A percentile compares a stretch with the other conserved stretches of the same genome.
Evolutionary conservation across 169 alveolate species (phyloP).

Genomic region (Plasmodium falciparum): DNA sequence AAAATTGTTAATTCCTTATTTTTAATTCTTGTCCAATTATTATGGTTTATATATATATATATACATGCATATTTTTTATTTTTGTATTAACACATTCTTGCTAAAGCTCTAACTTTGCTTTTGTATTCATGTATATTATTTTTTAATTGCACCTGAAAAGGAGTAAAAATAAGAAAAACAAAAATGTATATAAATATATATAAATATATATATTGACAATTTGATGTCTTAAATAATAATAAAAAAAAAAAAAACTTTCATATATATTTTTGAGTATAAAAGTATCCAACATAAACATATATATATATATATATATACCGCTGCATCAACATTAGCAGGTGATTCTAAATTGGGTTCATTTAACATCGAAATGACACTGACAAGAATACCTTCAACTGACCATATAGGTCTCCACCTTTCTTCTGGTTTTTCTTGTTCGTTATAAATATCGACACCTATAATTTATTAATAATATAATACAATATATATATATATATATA

Average conservation of each 20-base stretch:
- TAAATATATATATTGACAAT: not conserved
- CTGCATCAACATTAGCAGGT: slow-evolving; percentile 98
- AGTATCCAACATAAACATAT: not conserved
- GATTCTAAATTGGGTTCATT: slow-evolving; percentile 97
- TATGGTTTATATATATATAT: not conserved
- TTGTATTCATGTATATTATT: slow-evolving; percentile 90
- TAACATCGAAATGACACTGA: slow-evolving; percentile 96
- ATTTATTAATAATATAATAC: not conserved
- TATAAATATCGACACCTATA: slow-evolving; percentile 90
- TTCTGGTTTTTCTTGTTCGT: slow-evolving; percentile 97
- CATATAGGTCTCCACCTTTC: slow-evolving; percentile 99
- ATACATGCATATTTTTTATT: not conserved
- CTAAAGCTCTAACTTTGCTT: slow-evolving; percentile 91
- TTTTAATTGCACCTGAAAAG: slow-evolving; percentile 82
- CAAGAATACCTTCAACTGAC: slow-evolving; percentile 96
- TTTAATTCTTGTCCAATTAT: not conserved
- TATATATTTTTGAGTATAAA: not conserved
- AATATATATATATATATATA: not conserved
- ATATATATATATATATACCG: slow-evolving; percentile 69
- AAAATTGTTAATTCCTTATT: not conserved
- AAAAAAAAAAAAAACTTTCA: slow-evolving; percentile 6
- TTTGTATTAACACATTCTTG: slow-evolving; percentile 80
- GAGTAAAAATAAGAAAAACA: not conserved
- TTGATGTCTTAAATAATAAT: not conserved
- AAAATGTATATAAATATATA: not conserved